A percentile compares a stretch with the other conserved stretches of the same genome.
phyloP scores from a whole-genome alignment of 2,329 filamentous ascomycete genomes.

The Nigrograna mackinnonii region DNA sequence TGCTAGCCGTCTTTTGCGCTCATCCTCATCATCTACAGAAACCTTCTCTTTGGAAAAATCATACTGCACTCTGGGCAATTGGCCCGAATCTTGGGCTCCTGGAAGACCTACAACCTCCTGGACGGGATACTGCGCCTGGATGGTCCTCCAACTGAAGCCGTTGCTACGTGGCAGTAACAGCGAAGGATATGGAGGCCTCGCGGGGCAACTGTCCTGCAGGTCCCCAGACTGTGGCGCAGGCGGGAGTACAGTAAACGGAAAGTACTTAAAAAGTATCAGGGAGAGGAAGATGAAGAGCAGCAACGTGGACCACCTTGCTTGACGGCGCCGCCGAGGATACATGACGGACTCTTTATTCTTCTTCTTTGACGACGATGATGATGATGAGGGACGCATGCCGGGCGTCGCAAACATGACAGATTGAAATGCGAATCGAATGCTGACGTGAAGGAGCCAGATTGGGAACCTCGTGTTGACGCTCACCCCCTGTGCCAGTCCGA shows the following conservation, averaged over 20 bases:
- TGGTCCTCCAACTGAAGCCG: constrained; percentile 16
- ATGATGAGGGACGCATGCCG: too few relatives aligned
- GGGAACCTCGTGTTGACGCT: too few relatives aligned
- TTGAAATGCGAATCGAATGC: too few relatives aligned
- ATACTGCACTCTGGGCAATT: constrained; percentile 75
- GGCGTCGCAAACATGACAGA: too few relatives aligned
- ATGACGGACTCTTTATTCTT: too few relatives aligned
- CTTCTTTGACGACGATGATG: too few relatives aligned
- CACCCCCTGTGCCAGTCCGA: too few relatives aligned
- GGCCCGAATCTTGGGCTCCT: constrained; percentile 63
- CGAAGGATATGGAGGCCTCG: constrained; percentile 14
- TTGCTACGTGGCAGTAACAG: constrained; percentile 6
- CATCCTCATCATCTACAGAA: neutral
- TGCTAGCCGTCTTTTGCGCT: constrained; percentile 63
- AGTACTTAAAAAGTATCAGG: constrained; percentile 12
- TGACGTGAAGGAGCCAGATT: too few relatives aligned
- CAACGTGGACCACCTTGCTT: constrained; percentile 15
- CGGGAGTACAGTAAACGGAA: constrained; percentile 12
- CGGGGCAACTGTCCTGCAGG: constrained; percentile 16
- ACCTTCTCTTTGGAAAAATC: constrained; percentile 65
- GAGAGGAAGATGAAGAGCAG: constrained; percentile 11
- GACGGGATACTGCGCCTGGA: constrained; percentile 17
- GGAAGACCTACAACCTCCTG: constrained; percentile 74
- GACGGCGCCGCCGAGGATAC: too few relatives aligned
- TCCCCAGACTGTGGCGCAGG: constrained; percentile 8